Conservation (phyloP, 2,329 filamentous ascomycete genomes). For the Cladosporium velox region DNA sequence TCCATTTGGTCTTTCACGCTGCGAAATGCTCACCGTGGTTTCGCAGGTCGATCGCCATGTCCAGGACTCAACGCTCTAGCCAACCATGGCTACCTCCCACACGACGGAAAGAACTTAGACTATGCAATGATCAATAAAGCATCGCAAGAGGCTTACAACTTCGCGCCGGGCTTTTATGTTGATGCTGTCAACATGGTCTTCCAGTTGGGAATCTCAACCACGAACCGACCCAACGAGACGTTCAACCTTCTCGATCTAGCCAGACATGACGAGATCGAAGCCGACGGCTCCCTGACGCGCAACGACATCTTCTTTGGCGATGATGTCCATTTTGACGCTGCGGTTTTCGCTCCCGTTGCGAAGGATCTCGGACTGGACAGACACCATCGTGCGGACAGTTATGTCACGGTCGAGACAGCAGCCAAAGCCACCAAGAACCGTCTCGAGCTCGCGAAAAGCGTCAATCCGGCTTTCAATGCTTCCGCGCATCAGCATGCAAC, state of each 20-base stretch:
- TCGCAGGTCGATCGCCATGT: constrained; percentile 26
- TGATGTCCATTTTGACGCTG: constrained; percentile 36
- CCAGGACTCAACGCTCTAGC: constrained; percentile 31
- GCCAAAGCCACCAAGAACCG: background rate
- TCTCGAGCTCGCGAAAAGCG: background rate
- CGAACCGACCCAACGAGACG: constrained; percentile 23
- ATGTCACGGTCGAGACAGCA: background rate
- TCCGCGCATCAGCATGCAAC: background rate
- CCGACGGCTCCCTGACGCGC: constrained; percentile 40
- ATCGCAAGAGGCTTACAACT: constrained; percentile 32
- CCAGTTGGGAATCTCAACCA: constrained; percentile 23
- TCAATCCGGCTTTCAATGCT: background rate
- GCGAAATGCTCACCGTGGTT: background rate
- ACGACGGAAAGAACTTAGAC: constrained; percentile 29
- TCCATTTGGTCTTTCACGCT: background rate
- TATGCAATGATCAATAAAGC: constrained; percentile 30
- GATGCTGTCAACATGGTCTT: constrained; percentile 32
- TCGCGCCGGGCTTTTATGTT: constrained; percentile 33
- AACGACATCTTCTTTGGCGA: constrained; percentile 39
- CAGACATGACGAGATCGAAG: constrained; percentile 40
- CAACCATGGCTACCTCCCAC: constrained; percentile 31
- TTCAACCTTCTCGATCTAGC: constrained; percentile 33
- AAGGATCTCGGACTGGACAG: background rate
- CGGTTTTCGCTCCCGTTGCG: background rate
- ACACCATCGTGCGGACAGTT: background rate